phyloP scores from a whole-genome alignment of 306 rosid genomes.

The Medicago lupulina region DNA sequence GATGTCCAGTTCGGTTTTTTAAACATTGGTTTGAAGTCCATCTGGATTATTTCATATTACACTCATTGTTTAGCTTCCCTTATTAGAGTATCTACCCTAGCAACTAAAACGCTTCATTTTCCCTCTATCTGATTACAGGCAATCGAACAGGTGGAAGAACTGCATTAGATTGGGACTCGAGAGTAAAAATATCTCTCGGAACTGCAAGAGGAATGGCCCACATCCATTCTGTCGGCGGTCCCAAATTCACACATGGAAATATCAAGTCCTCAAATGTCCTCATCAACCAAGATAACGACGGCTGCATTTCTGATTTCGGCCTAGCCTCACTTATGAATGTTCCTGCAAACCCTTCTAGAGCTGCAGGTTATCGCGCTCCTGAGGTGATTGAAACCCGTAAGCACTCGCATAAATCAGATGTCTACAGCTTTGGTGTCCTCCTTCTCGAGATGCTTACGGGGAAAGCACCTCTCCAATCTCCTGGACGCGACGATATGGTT shows the following conservation, averaged over 20 bases:
- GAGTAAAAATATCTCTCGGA: constrained; percentile 78
- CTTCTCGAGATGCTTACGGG: constrained; percentile 93
- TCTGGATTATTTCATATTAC: constrained; percentile 23
- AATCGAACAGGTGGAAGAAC: constrained; percentile 71
- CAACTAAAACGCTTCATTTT: neutral
- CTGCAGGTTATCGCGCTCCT: constrained; percentile 93
- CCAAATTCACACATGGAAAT: constrained; percentile 85
- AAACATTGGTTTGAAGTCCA: constrained; percentile 12
- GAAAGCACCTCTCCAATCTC: constrained; percentile 92
- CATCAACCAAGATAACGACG: constrained; percentile 74
- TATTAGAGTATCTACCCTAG: constrained; percentile 9
- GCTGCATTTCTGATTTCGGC: constrained; percentile 89
- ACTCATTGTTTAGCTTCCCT: neutral
- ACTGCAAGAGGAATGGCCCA: constrained; percentile 86
- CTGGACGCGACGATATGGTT: constrained; percentile 86
- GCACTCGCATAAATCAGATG: constrained; percentile 92
- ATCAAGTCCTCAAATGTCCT: constrained; percentile 91
- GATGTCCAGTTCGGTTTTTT: neutral
- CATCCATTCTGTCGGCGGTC: constrained; percentile 82
- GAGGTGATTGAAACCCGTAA: constrained; percentile 90
- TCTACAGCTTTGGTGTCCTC: constrained; percentile 90
- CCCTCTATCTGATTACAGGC: constrained; percentile 56
- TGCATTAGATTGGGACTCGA: constrained; percentile 80
- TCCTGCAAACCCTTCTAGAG: constrained; percentile 75
- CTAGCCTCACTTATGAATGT: constrained; percentile 81